Conservation (phyloP, 441 rosid genomes). For the Eutrema salsugineum region DNA sequence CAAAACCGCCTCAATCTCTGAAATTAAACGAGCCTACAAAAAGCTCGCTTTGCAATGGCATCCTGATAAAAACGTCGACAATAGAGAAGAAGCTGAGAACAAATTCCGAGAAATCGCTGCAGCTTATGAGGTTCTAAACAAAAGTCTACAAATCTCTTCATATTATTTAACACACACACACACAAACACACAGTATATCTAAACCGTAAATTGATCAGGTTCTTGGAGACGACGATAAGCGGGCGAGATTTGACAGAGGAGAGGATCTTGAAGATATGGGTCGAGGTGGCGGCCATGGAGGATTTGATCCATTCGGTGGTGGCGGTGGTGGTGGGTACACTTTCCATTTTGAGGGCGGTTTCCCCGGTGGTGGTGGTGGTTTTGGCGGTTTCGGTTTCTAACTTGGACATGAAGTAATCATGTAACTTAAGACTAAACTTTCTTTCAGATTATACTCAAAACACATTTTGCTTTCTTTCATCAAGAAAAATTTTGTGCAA, state of each 20-base stretch:
- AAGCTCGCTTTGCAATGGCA: slow-evolving; percentile 98
- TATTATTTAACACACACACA: neutral
- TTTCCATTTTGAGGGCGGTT: slow-evolving; percentile 87
- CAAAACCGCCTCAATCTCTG: slow-evolving; percentile 69
- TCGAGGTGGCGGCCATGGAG: slow-evolving; percentile 65
- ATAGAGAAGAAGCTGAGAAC: slow-evolving; percentile 92
- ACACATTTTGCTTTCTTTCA: slow-evolving; percentile 15
- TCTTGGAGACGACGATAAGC: slow-evolving; percentile 90
- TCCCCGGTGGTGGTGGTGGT: slow-evolving; percentile 76
- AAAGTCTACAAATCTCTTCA: neutral
- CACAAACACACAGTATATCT: neutral
- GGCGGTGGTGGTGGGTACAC: slow-evolving; percentile 79
- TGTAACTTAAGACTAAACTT: slow-evolving; percentile 18
- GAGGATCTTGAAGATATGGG: slow-evolving; percentile 96
- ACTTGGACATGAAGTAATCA: slow-evolving; percentile 22
- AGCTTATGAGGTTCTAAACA: slow-evolving; percentile 71
- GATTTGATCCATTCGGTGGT: slow-evolving; percentile 78
- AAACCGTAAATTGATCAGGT: slow-evolving; percentile 41
- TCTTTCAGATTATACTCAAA: slow-evolving; percentile 9
- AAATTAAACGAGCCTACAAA: slow-evolving; percentile 91
- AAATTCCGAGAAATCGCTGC: slow-evolving; percentile 90
- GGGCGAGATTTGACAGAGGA: slow-evolving; percentile 87
- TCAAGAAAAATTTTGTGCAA: slow-evolving; percentile 14
- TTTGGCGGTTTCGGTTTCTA: slow-evolving; percentile 69
- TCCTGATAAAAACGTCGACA: slow-evolving; percentile 92